Evolutionary conservation across 2,329 filamentous ascomycete species (phyloP).

Genomic region (Chaetomium strumarium): DNA sequence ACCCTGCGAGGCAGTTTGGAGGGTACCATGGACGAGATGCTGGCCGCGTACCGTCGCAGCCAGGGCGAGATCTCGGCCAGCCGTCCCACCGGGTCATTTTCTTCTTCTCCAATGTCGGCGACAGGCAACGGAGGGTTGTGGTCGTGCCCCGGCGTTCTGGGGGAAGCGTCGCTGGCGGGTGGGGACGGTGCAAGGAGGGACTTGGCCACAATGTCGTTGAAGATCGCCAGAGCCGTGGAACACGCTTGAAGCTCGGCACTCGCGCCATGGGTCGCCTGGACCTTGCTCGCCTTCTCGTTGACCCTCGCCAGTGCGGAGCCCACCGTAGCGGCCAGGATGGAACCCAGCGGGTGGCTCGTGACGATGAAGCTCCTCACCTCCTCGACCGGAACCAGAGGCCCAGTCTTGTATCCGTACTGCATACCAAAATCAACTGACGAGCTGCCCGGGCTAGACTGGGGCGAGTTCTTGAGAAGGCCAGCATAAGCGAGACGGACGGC

Average conservation of each 20-base stretch:
- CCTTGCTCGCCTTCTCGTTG: slow-evolving; percentile 13
- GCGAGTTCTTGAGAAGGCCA: slow-evolving; percentile 25
- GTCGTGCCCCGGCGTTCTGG: background rate
- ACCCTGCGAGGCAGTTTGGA: slow-evolving; percentile 32
- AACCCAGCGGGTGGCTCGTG: slow-evolving; percentile 13
- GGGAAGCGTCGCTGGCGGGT: slow-evolving; percentile 1
- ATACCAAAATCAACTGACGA: background rate
- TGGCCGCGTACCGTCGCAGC: slow-evolving; percentile 33
- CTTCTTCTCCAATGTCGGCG: background rate
- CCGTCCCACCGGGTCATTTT: slow-evolving; percentile 16
- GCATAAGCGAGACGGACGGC: slow-evolving; percentile 32
- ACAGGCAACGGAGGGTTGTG: background rate
- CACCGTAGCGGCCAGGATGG: slow-evolving; percentile 22
- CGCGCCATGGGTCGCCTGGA: background rate
- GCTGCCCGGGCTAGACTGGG: slow-evolving; percentile 7
- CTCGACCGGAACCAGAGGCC: background rate
- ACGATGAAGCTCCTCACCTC: background rate
- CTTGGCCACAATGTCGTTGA: slow-evolving; percentile 23
- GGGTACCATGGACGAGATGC: slow-evolving; percentile 30
- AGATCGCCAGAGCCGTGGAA: slow-evolving; percentile 19
- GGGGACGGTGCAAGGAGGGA: slow-evolving; percentile 16
- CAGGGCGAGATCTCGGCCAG: slow-evolving; percentile 30
- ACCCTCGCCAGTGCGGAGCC: slow-evolving; percentile 15
- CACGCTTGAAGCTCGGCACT: slow-evolving; percentile 16
- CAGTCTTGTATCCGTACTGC: background rate